Base-by-base conservation (phyloP, 164 flowering plant species). In the Tetracentron sinense region DNA sequence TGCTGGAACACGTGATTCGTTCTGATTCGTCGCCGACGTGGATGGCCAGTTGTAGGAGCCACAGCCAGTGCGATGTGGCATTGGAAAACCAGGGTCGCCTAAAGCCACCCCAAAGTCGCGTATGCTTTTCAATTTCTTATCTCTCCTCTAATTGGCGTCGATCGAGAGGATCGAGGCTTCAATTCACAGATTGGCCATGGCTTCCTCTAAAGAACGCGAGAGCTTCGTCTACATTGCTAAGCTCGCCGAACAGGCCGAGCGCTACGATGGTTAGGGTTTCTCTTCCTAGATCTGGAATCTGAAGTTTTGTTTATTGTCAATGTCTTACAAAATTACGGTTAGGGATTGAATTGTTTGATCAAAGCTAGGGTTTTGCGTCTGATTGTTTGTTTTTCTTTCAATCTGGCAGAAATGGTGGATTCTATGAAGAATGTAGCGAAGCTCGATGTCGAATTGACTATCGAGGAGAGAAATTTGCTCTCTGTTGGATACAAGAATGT, bases 401-500 rank as follows among this genome's bases (percentile, higher is more conserved):
- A 20, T 64, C 31, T 54, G n/a, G n/a, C 75, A 79, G 86, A 84
- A 60, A 84, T 84, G 89, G 89, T 81, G 75, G 85, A 80, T 17
- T 63, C 84, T 17, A 84, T n/a, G n/a, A n/a, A n/a, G n/a, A n/a
- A n/a, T n/a, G n/a, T n/a, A n/a, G n/a, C n/a, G n/a, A n/a, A n/a
- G 82, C 86, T 80, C 80, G 65, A 84, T 49, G 81, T 80, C 38
- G 89, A 83, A 54, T 42, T 82, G 74, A 84, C 89, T 0, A 75
- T 84, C 10, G 86, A 84, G 60, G 89, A 84, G 75, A 72, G 89
- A 63, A 84, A 84, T 60, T 67, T 84, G 62, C 75, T 84, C 0
- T 84, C 89, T 4, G 89, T 84, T 0, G 89, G 86, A n/a, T n/a
- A n/a, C n/a, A n/a, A n/a, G n/a, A n/a, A n/a, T n/a, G n/a, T n/a